Evolutionary conservation across 2,329 filamentous ascomycete species (phyloP).

Genomic region (Dryadomyces quercivorus): DNA sequence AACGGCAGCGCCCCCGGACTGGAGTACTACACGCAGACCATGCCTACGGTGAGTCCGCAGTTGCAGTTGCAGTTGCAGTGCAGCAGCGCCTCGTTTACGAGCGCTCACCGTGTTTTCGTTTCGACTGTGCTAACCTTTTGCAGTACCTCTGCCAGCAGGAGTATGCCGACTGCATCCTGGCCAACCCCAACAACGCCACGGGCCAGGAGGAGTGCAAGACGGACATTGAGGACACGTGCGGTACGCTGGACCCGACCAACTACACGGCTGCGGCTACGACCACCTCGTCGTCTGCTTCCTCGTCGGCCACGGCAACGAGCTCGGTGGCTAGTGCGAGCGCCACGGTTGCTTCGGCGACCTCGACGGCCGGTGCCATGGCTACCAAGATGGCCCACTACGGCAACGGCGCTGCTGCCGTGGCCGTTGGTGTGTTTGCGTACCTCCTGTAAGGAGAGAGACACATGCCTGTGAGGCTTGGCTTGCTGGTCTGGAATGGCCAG

Average conservation of each 20-base stretch:
- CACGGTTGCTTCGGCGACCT: constrained; percentile 1
- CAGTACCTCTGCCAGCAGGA: constrained; percentile 40
- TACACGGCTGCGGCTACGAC: constrained; percentile 12
- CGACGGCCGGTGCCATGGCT: constrained; percentile 15
- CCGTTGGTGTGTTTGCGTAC: constrained; percentile 39
- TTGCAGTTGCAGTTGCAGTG: too few relatives aligned
- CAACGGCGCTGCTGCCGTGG: constrained; percentile 35
- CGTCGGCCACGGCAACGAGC: constrained; percentile 5
- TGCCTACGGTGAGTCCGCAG: constrained; percentile 26
- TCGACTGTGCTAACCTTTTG: background rate
- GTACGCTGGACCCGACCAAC: constrained; percentile 22
- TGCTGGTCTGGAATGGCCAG: background rate
- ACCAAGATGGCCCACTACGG: constrained; percentile 23
- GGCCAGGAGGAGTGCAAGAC: constrained; percentile 36
- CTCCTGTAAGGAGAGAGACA: constrained; percentile 19
- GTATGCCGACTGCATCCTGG: constrained; percentile 32
- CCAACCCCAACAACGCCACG: constrained; percentile 26
- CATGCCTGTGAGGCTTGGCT: background rate
- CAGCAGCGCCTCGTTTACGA: background rate
- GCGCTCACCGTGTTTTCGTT: background rate
- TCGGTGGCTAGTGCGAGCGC: constrained; percentile 1
- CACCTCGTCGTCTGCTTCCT: constrained; percentile 8
- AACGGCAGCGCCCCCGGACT: constrained; percentile 38
- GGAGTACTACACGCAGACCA: constrained; percentile 39
- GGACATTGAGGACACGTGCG: constrained; percentile 36